These are phyloP conservation scores for Talaromyces marneffei DNA, from an alignment of 2,329 filamentous ascomycete genomes.

Conservation along the genomic window DNA sequence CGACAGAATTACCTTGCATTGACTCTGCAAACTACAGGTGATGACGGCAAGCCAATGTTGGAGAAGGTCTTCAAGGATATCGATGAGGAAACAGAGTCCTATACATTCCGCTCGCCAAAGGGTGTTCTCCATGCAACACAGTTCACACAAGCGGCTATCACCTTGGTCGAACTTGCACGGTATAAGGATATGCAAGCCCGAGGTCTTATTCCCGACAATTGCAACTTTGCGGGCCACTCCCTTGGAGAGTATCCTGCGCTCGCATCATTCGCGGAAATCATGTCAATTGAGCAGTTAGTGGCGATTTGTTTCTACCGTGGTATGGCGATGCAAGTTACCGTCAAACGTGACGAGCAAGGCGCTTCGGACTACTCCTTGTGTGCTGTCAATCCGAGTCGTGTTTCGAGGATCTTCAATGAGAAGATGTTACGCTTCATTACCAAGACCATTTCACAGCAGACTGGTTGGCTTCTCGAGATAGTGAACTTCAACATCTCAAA, in stretches of 20 bases:
- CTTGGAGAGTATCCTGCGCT: slow-evolving; percentile 97
- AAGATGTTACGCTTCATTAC: slow-evolving; percentile 66
- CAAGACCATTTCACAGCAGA: slow-evolving; percentile 86
- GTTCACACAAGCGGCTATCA: slow-evolving; percentile 95
- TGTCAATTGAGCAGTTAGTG: slow-evolving; percentile 97
- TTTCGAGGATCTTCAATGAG: slow-evolving; percentile 72
- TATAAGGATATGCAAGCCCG: slow-evolving; percentile 99
- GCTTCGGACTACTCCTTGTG: slow-evolving; percentile 99
- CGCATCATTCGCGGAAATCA: slow-evolving; percentile 90
- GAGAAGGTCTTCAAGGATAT: slow-evolving; percentile 99
- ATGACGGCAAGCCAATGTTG: slow-evolving; percentile 80
- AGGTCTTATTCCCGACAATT: slow-evolving; percentile 90
- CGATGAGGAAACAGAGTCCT: slow-evolving; percentile 81
- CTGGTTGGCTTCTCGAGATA: slow-evolving; percentile 93
- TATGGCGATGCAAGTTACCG: slow-evolving; percentile 97
- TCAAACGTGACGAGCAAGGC: slow-evolving; percentile 86
- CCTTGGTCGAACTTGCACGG: slow-evolving; percentile 98
- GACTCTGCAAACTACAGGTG: slow-evolving; percentile 52
- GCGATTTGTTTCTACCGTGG: slow-evolving; percentile 99
- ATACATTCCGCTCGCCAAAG: slow-evolving; percentile 93
- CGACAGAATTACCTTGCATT: slow-evolving; percentile 99
- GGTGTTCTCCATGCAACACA: slow-evolving; percentile 94
- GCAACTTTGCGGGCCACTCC: slow-evolving; percentile 95
- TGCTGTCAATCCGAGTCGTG: slow-evolving; percentile 94
- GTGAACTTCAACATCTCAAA: slow-evolving; percentile 84